Evolutionary conservation across 495 filamentous ascomycete species (phyloP), one percentile per base, ranked within the genome.

Genomic region (Podospora pseudopauciseta): DNA sequence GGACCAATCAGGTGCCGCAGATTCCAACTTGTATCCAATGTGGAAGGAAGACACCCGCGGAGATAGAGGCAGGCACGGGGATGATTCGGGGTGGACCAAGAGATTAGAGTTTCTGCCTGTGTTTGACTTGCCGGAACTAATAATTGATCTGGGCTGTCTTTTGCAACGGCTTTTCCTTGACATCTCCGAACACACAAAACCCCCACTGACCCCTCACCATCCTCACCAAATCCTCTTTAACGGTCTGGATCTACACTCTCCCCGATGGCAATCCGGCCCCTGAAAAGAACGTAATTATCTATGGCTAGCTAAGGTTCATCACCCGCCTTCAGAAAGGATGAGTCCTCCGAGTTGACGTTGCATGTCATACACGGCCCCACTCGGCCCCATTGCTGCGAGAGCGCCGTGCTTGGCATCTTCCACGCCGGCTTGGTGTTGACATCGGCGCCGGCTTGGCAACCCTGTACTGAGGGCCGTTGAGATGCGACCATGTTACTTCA

Each of bases 41-140:
- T 69, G 59, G 63, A 49, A 49, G 39, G 39, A 49, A 49, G 62
- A 65, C 27, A 30, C 64, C 67, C 67, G 67, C 67, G 67, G 67
- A 69, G 67, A 69, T 56, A 57, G 63, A 16, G 18, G 39, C 39
- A 49, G 39, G 39, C 15, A 49, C 39, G 11, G 39, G 39, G 39
- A 49, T 9, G 7, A 1, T 49, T 49, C 39, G 39, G 39, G 39
- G 39, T 49, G 39, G 39, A 49, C 39, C 39, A 49, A 49, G 11
- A 49, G 39, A 49, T 49, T 49, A 49, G 39, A 49, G 39, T 49
- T 49, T 49, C 39, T 49, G 39, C 39, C 39, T 11, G 39, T 49
- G 7, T 49, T 16, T 49, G 39, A 49, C 39, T 49, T 18, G 39
- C 39, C 9, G 39, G 39, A 49, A 49, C 39, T 11, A 49, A 49